Base-by-base conservation (phyloP, 106 monocot genomes). In the Dendrobium catenatum region DNA sequence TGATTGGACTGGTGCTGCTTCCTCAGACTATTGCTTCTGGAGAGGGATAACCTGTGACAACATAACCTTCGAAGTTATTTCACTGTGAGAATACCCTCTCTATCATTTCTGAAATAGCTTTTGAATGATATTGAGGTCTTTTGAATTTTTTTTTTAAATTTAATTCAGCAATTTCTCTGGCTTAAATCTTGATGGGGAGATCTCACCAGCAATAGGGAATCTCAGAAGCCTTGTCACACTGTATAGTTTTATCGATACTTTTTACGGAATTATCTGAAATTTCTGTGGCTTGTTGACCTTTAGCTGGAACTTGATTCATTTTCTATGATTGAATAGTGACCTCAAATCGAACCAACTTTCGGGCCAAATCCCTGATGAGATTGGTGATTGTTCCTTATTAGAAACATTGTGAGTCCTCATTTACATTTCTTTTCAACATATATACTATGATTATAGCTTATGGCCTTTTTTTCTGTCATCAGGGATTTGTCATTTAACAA, bases 291-390 rank as follows among this genome's bases (percentile, higher is more conserved):
- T 56, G 18, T 13, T 66, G 75, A 18, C n/a, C 44, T 75, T 42
- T 64, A 43, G 1, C 66, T 66, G 19, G 6, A 76, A 22, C 19
- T 6, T 82, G 75, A 9, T 75, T 40, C 13, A 20, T 6, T 4
- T 79, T 81, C 5, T 80, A n/a, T 84, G 16, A 26, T 83, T 85
- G 20, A 40, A 22, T 86, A 98, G 97, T 54, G 97, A 94, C 64
- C 75, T 94, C 26, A 92, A 84, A 77, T 85, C 72, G 9, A 98
- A 98, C 76, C 86, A 83, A 17, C 77, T 98, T 15, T 86, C 92
- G 16, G 92, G 97, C 26, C 97, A 94, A 78, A 94, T 98, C 24
- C 97, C 97, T 4, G 97, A 94, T 88, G 97, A 94, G 85, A 98
- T 98, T 61, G 97, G 97, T 75, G 90, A 94, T 77, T 98, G 94